These are phyloP conservation scores for Podospora conica DNA, from an alignment of 495 filamentous ascomycete genomes.

Conservation along the genomic window DNA sequence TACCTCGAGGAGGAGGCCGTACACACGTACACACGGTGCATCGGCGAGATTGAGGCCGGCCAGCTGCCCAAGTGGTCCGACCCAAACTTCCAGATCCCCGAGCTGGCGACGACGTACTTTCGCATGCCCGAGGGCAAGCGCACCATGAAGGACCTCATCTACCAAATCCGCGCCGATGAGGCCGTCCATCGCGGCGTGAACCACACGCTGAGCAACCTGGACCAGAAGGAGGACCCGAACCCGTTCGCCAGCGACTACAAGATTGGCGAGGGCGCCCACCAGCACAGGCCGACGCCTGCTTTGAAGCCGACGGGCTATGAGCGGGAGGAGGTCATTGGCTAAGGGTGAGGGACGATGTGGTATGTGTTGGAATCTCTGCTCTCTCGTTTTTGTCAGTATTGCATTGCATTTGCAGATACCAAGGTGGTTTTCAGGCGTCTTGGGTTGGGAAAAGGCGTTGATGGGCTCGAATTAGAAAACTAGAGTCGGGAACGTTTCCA, in stretches of 20 bases:
- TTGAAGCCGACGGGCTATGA: slow-evolving; percentile 74
- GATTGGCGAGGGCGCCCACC: slow-evolving; percentile 33
- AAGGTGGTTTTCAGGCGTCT: not conserved
- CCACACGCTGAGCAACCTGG: slow-evolving; percentile 82
- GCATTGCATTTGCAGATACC: not conserved
- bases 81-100: slow-evolving; percentile 66
- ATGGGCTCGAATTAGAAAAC: not conserved
- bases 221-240: slow-evolving; percentile 80
- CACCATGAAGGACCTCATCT: slow-evolving; percentile 77
- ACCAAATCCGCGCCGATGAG: slow-evolving; percentile 83
- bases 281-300: slow-evolving; percentile 54
- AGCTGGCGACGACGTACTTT: slow-evolving; percentile 88
- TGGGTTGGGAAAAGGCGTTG: not conserved
- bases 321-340: slow-evolving; percentile 67
- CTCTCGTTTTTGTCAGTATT: not conserved
- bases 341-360: not conserved
- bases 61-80: slow-evolving; percentile 71
- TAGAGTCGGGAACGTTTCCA: no score
- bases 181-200: slow-evolving; percentile 97
- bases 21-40: slow-evolving; percentile 84
- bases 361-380: not conserved
- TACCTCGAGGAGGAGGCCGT: slow-evolving; percentile 97
- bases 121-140: slow-evolving; percentile 79
- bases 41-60: slow-evolving; percentile 78
- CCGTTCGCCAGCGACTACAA: slow-evolving; percentile 78